A percentile compares a stretch with the other conserved stretches of the same genome.
Conservation (phyloP, 305 asterid genomes). For the Caryopteris hybrid region DNA sequence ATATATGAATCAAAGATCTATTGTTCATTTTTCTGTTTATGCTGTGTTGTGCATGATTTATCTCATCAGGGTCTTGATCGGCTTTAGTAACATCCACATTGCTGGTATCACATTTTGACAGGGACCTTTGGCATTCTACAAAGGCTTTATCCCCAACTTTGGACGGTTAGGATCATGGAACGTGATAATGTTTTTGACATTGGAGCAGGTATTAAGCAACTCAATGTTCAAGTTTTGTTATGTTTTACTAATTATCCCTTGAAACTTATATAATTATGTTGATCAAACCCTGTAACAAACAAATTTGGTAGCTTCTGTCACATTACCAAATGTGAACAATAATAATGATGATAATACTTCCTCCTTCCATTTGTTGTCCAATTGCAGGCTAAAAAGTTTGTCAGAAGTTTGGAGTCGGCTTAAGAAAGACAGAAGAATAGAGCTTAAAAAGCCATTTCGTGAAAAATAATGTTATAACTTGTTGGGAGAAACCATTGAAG, state of each 20-base stretch:
- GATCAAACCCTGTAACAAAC: no score
- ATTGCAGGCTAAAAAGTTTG: conserved; percentile 72
- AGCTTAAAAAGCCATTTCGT: neutral
- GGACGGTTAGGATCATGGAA: conserved; percentile 98
- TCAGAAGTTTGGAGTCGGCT: conserved; percentile 57
- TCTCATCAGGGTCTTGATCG: neutral
- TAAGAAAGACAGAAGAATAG: conserved; percentile 20
- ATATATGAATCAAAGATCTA: neutral
- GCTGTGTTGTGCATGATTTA: neutral
- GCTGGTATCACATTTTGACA: conserved; percentile 25
- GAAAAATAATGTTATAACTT: conserved; percentile 13
- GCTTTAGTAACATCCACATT: neutral
- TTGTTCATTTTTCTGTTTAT: neutral
- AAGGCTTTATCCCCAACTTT: conserved; percentile 94
- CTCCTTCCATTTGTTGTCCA: neutral
- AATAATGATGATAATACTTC: no score
- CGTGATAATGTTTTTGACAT: conserved; percentile 84
- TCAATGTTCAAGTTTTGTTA: no score
- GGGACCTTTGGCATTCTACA: conserved; percentile 95
- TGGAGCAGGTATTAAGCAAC: conserved; percentile 69
- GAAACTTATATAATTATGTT: no score
- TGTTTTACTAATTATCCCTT: no score
- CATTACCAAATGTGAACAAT: no score
- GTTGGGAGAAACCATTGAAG: neutral
- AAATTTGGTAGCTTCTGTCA: no score